These are phyloP conservation scores for Flaveria ramosissima DNA, from an alignment of 129 eudicot species.

Conservation along the genomic window DNA sequence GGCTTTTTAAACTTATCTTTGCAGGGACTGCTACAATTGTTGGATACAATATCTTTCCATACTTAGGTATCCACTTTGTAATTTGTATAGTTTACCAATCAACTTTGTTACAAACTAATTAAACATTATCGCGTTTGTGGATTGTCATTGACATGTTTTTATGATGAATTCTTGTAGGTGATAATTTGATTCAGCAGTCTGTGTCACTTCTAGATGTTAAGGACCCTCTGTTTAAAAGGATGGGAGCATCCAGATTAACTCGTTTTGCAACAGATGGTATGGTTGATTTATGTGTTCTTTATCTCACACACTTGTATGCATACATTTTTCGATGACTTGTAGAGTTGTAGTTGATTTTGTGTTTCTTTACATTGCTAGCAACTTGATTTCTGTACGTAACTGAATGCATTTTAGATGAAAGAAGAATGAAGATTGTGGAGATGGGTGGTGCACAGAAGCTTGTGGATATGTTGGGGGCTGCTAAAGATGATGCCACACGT, in stretches of 20 bases:
- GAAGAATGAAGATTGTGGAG: constrained; percentile 87
- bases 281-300: neutral
- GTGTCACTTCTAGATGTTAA: constrained; percentile 83
- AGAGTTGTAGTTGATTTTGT: neutral
- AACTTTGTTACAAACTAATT: neutral
- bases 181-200: constrained; percentile 80
- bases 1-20: constrained; percentile 76
- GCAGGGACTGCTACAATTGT: constrained; percentile 76
- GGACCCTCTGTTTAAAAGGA: constrained; percentile 88
- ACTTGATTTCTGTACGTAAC: neutral
- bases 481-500: constrained; percentile 86
- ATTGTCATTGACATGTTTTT: neutral
- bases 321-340: neutral
- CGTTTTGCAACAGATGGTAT: constrained; percentile 86
- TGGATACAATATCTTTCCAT: constrained; percentile 78
- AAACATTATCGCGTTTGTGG: neutral
- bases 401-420: constrained; percentile 52
- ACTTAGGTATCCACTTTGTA: constrained; percentile 57
- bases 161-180: constrained; percentile 49
- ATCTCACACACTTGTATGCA: neutral
- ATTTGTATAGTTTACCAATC: neutral
- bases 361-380: neutral
- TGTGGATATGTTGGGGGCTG: constrained; percentile 73
- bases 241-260: constrained; percentile 94
- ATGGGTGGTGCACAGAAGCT: constrained; percentile 80